Conservation (phyloP, 768 basidiomycete genomes). For the Nevesoporus exiguus region DNA sequence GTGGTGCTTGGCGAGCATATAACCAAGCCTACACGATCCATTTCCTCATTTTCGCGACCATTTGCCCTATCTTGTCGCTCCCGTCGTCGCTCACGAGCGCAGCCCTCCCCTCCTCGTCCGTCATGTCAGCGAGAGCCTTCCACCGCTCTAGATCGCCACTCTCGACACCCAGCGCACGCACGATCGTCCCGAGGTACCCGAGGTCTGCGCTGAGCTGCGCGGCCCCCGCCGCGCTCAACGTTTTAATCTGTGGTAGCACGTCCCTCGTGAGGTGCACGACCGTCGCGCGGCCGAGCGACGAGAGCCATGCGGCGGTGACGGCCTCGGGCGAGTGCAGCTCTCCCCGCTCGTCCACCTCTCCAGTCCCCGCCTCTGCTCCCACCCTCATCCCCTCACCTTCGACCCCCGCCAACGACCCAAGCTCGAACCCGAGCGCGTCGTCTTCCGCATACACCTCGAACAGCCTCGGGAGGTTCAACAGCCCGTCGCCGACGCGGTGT, state of each 20-base stretch:
- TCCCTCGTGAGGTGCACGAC: constrained; percentile 66
- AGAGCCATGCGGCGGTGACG: constrained; percentile 88
- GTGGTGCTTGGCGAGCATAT: neutral
- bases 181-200: constrained; percentile 87
- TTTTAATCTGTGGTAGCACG: constrained; percentile 69
- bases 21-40: constrained; percentile 17
- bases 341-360: neutral
- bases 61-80: constrained; percentile 15
- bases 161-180: constrained; percentile 87
- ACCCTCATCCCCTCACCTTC: constrained; percentile 38
- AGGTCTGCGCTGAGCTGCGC: constrained; percentile 86
- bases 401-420: constrained; percentile 75
- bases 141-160: constrained; percentile 75
- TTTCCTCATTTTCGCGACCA: constrained; percentile 33
- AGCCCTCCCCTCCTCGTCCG: constrained; percentile 41
- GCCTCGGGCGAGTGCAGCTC: constrained; percentile 56
- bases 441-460: constrained; percentile 95
- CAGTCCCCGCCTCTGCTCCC: constrained; percentile 3
- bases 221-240: constrained; percentile 62
- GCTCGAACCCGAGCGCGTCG: constrained; percentile 83
- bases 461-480: constrained; percentile 87
- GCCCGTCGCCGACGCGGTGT: constrained; percentile 87
- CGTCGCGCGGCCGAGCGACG: constrained; percentile 81
- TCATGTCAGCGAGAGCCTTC: constrained; percentile 66
- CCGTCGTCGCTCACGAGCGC: constrained; percentile 17